Evolutionary conservation across 495 filamentous ascomycete species (phyloP), one percentile per base, ranked within the genome.

Genomic region (Cetradonia linearis): DNA sequence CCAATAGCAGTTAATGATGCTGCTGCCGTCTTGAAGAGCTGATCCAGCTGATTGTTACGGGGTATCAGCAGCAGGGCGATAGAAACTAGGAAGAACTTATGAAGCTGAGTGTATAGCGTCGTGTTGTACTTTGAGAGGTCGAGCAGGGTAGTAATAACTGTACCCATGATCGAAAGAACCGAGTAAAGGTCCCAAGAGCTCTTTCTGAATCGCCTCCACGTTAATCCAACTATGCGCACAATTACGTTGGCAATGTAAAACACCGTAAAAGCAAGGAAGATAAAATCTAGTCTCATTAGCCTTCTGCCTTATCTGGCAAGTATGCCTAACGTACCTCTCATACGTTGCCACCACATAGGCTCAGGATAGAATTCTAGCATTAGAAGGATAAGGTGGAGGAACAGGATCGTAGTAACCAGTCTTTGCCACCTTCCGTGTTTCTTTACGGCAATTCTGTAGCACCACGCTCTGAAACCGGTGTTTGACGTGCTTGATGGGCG

Each of bases 1-100:
- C 86, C 82, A 67, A 99, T 97, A 16, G 87, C 84, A 2, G 87
- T 85, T 37, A 99, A 74, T 83, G 86, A 91, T 46, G 93, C 93
- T n/a, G 93, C 94, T 3, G 94, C 94, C 18, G 93, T 99, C 73
- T 99, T 99, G 82, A 97, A 99, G 7, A 99, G 84, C 70, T 99
- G 93, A 68, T 99, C 93, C 13, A 99, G 84, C 52, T 95, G 91
- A 64, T 99, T 93, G 71, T 97, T 99, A 7, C 93, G 82, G 11
- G 93, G 93, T 59, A 99, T 99, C 49, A 99, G 83, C 61, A 99
- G 77, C 25, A 97, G 79, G 1, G 93, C 85, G 61, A 97, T 85
- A 25, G 89, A 85, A 50, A 97, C 93, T 44, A 99, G 76, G 70
- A 95, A 96, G 20, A 95, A 80, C 71, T 97, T 97, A 73, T 96